These are phyloP conservation scores for Saturnispora mendoncae DNA, from an alignment of 805 yeast species.

Conservation along the genomic window DNA sequence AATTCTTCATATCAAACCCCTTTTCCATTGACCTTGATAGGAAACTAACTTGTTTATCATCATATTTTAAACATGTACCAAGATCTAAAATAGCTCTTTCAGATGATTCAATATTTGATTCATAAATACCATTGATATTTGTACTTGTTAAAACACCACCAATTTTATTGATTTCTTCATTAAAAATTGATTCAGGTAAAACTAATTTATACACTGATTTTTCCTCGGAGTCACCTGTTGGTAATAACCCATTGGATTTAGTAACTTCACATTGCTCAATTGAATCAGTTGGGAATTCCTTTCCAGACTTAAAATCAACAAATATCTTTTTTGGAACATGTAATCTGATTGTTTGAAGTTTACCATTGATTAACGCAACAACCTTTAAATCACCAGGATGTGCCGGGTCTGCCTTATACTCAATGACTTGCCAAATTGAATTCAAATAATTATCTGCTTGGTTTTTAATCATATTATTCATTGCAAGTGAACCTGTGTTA, in stretches of 20 bases:
- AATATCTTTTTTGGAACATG: conserved; percentile 68
- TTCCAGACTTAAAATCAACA: conserved; percentile 49
- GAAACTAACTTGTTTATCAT: conserved; percentile 65
- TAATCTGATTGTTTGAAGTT: conserved; percentile 63
- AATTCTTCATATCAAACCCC: conserved; percentile 66
- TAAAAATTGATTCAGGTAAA: conserved; percentile 58
- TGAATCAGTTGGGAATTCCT: conserved; percentile 18
- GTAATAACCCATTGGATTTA: conserved; percentile 52
- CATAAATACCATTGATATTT: conserved; percentile 63
- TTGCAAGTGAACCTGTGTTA: conserved; percentile 45
- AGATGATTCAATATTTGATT: conserved; percentile 53
- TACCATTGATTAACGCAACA: conserved; percentile 55
- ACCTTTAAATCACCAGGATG: conserved; percentile 75
- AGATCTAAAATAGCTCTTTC: conserved; percentile 74
- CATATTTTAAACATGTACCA: conserved; percentile 66
- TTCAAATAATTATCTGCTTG: conserved; percentile 76
- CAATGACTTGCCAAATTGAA: conserved; percentile 78
- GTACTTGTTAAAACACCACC: conserved; percentile 58
- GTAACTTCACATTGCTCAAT: conserved; percentile 49
- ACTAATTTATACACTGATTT: conserved; percentile 47
- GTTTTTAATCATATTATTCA: conserved; percentile 61
- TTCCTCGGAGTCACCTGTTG: conserved; percentile 52
- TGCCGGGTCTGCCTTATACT: conserved; percentile 46
- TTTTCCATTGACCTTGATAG: conserved; percentile 76
- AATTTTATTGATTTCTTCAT: conserved; percentile 46